Evolutionary conservation across 345 rosid genomes (phyloP).

Genomic region (Zanthoxylum bungeanum): DNA sequence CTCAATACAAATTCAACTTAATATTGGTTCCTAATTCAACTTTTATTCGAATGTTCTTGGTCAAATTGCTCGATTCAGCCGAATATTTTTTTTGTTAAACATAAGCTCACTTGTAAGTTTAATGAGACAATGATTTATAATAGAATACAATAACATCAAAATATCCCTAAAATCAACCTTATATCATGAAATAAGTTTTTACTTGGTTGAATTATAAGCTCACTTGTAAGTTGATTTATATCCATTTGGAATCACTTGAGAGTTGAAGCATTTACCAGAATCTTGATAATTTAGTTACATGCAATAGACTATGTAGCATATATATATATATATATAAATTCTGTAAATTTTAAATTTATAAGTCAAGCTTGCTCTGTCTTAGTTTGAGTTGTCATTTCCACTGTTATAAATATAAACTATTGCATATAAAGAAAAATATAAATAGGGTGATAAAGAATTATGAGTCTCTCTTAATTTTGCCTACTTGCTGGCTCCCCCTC

Average conservation of each 20-base stretch:
- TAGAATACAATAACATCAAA: no score
- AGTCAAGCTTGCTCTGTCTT: not conserved
- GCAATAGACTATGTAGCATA: not conserved
- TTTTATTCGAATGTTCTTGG: not conserved
- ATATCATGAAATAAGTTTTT: no score
- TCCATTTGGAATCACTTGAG: not conserved
- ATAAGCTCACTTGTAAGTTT: no score
- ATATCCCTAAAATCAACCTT: no score
- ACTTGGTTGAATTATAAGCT: no score
- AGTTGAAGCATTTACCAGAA: not conserved
- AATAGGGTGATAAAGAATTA: no score
- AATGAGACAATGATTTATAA: no score
- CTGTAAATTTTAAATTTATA: not conserved
- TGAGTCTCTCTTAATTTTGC: not conserved
- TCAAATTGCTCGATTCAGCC: no score
- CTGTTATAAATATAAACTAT: not conserved
- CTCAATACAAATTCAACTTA: no score
- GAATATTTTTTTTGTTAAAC: no score
- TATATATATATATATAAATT: no score
- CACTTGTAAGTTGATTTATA: not conserved
- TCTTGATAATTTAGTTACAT: not conserved
- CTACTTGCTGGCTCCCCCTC: not conserved
- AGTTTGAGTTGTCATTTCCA: conserved; percentile 3
- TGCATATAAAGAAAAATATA: not conserved
- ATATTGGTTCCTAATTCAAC: not conserved